A percentile compares a stretch with the other conserved stretches of the same genome.
These are phyloP conservation scores for Pinus taeda DNA, from an alignment of 75 land plant species.

Conservation along the genomic window DNA sequence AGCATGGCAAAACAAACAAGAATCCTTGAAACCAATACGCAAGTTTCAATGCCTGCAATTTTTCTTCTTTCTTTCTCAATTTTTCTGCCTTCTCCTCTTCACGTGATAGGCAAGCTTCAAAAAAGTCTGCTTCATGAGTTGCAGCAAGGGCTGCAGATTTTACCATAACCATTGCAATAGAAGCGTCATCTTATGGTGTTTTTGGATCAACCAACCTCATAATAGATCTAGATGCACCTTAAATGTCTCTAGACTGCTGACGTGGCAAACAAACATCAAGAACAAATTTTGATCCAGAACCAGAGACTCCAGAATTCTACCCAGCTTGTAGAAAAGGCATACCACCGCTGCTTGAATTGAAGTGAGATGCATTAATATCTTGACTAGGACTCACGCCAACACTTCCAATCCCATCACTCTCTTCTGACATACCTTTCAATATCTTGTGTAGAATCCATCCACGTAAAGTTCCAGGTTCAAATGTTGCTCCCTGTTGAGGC, in stretches of 20 bases:
- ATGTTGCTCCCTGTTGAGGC: neutral
- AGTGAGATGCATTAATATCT: constrained; percentile 7
- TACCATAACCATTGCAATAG: constrained; percentile 51
- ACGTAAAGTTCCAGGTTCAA: neutral
- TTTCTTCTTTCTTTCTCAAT: constrained; percentile 63
- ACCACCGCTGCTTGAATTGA: constrained; percentile 1
- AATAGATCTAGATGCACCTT: constrained; percentile 1
- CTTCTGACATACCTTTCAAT: constrained; percentile 10
- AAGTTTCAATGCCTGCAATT: too few species aligned
- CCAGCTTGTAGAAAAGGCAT: too few species aligned
- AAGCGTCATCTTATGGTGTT: constrained; percentile 12
- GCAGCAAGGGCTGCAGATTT: constrained; percentile 59
- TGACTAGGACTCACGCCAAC: neutral
- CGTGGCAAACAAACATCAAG: neutral
- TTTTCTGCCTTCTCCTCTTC: constrained; percentile 90
- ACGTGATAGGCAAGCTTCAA: constrained; percentile 43
- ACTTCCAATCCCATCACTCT: neutral
- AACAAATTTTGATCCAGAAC: neutral
- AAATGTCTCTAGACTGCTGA: constrained; percentile 9
- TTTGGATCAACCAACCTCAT: neutral
- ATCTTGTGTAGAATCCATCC: constrained; percentile 11
- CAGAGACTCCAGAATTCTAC: too few species aligned
- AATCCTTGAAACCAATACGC: too few species aligned
- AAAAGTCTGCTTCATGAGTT: constrained; percentile 6
- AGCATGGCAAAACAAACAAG: too few species aligned